Conservation (phyloP, 164 flowering plant genomes). For the Tinospora cordifolia region DNA sequence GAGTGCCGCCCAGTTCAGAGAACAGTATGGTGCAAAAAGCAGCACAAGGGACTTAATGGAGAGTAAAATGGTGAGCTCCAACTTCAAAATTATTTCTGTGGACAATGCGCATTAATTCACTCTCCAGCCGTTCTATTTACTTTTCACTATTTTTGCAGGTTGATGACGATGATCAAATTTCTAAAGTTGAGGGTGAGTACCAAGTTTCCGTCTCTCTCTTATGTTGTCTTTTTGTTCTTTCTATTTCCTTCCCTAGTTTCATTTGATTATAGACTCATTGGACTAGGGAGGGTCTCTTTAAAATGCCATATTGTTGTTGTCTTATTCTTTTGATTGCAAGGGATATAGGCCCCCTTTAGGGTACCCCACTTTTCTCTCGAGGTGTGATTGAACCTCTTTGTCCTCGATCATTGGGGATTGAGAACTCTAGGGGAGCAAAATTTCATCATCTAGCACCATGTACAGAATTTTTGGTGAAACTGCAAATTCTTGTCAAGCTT, state of each 20-base stretch:
- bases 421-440: too few species aligned
- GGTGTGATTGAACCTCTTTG: too few species aligned
- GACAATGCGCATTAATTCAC: neutral
- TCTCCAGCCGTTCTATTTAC: neutral
- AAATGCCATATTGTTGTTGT: too few species aligned
- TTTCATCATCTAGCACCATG: too few species aligned
- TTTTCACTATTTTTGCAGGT: slow-evolving; percentile 25
- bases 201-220: neutral
- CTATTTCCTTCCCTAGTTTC: neutral
- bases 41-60: slow-evolving; percentile 25
- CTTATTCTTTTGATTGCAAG: too few species aligned
- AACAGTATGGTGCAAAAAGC: slow-evolving; percentile 27
- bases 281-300: too few species aligned
- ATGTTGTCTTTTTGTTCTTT: neutral
- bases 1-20: slow-evolving; percentile 32
- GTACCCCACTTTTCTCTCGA: too few species aligned
- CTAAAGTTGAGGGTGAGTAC: slow-evolving; percentile 49
- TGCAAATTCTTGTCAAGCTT: too few species aligned
- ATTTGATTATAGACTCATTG: too few species aligned
- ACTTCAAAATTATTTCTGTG: neutral
- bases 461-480: too few species aligned
- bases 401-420: too few species aligned
- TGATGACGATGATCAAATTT: slow-evolving; percentile 28
- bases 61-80: slow-evolving; percentile 38
- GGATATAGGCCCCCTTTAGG: too few species aligned